Percentiles rank a stretch among this genome's conserved stretches.
phyloP scores from a whole-genome alignment of 2,329 filamentous ascomycete species.

The Clarireedia hainanense region DNA sequence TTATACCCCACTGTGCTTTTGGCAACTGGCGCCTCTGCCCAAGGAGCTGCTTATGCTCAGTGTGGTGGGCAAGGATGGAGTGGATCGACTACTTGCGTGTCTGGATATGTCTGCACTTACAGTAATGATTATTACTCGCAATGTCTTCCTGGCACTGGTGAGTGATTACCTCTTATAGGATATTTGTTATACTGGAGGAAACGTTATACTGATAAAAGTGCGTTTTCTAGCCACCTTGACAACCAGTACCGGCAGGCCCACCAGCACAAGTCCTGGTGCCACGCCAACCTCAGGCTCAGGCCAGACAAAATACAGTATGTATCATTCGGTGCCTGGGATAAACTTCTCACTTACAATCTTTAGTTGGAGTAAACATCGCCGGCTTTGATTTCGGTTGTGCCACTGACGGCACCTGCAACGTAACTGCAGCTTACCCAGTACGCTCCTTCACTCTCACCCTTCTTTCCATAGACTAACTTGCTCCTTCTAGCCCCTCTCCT shows the following conservation, averaged over 20 bases:
- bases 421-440: constrained; percentile 24
- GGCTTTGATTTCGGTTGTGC: constrained; percentile 42
- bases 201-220: not conserved
- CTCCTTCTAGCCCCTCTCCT: constrained; percentile 22
- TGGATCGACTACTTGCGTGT: constrained; percentile 26
- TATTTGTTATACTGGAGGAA: not conserved
- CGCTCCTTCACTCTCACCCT: not conserved
- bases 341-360: not conserved
- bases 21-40: not conserved
- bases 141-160: constrained; percentile 20
- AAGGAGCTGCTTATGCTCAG: constrained; percentile 9
- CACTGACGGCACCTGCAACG: constrained; percentile 33
- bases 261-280: not conserved
- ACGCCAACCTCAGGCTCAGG: constrained; percentile 1
- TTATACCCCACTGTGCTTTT: not conserved
- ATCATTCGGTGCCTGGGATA: not conserved
- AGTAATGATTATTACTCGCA: constrained; percentile 29
- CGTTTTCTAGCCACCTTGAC: not conserved
- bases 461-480: not conserved
- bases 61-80: constrained; percentile 27
- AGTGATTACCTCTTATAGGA: not conserved
- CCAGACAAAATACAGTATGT: constrained; percentile 17
- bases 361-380: constrained; percentile 24
- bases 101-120: constrained; percentile 25
- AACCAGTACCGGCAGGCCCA: not conserved